A percentile compares a stretch with the other conserved stretches of the same genome.
phyloP scores from a whole-genome alignment of 2,329 filamentous ascomycete species.

The Chaetomiaceae sp. region DNA sequence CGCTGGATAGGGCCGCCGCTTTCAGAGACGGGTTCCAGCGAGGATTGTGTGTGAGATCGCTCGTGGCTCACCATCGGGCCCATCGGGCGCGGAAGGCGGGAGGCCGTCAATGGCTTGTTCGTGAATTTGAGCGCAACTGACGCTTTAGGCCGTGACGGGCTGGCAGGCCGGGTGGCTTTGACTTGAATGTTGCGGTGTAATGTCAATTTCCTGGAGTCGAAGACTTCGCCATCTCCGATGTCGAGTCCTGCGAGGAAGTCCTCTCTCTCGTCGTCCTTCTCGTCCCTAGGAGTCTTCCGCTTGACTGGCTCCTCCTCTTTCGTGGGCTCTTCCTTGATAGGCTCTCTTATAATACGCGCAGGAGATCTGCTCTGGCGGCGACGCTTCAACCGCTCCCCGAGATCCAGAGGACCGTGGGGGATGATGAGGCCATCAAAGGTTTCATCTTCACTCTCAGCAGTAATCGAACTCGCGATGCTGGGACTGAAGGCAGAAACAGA shows the following conservation, averaged over 20 bases:
- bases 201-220: conserved; percentile 73
- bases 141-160: conserved; percentile 65
- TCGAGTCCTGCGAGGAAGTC: conserved; percentile 86
- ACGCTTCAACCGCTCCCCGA: conserved; percentile 69
- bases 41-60: conserved; percentile 59
- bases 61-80: conserved; percentile 63
- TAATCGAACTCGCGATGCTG: conserved; percentile 85
- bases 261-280: conserved; percentile 46
- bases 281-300: conserved; percentile 30
- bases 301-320: conserved; percentile 25
- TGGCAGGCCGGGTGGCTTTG: conserved; percentile 63
- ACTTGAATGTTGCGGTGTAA: conserved; percentile 89
- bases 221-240: conserved; percentile 74
- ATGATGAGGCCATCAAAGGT: conserved; percentile 83
- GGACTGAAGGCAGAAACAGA: conserved; percentile 86
- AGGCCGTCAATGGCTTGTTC: conserved; percentile 60
- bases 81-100: conserved; percentile 74
- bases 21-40: conserved; percentile 89
- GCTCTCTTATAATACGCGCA: conserved; percentile 39
- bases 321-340: conserved; percentile 17
- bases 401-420: conserved; percentile 75
- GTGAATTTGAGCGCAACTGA: conserved; percentile 88
- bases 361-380: conserved; percentile 58
- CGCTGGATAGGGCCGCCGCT: conserved; percentile 65
- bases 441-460: conserved; percentile 88